These are phyloP conservation scores for Chalaropsis ovoidea DNA, from an alignment of 2,329 filamentous ascomycete species.

Conservation along the genomic window DNA sequence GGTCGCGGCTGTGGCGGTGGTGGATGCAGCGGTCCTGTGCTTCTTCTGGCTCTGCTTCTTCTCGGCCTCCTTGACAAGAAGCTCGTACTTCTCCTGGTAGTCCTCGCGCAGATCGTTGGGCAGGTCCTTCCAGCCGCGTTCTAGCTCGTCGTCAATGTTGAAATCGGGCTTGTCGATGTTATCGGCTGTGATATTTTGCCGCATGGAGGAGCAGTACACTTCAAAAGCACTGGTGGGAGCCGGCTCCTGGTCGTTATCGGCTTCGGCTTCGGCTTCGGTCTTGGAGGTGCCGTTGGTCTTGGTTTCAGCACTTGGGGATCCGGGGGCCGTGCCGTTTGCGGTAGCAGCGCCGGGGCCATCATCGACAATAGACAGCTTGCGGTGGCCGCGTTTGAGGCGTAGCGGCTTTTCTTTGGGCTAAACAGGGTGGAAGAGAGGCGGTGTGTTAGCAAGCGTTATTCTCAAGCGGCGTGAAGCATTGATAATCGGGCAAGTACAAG, in stretches of 20 bases:
- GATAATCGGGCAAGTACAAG: conserved; percentile 5
- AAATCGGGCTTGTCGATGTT: conserved; percentile 33
- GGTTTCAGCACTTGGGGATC: conserved; percentile 35
- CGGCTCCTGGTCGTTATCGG: conserved; percentile 37
- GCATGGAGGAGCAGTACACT: conserved; percentile 44
- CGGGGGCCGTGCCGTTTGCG: conserved; percentile 32
- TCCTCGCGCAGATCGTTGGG: conserved; percentile 41
- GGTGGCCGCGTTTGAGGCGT: conserved; percentile 61
- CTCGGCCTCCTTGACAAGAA: conserved; percentile 35
- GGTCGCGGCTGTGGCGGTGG: conserved; percentile 3
- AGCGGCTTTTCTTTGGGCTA: conserved; percentile 71
- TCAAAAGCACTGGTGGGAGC: conserved; percentile 44
- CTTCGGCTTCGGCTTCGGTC: conserved; percentile 29
- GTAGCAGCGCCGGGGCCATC: conserved; percentile 29
- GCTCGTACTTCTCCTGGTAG: conserved; percentile 38
- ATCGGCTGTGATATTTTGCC: conserved; percentile 39
- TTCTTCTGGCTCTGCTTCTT: conserved; percentile 24
- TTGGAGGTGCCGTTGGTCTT: conserved; percentile 35
- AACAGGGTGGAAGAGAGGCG: neutral
- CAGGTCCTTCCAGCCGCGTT: conserved; percentile 46
- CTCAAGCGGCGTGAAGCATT: neutral
- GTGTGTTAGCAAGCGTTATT: conserved; percentile 24
- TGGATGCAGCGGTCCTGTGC: conserved; percentile 15
- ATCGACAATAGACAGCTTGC: conserved; percentile 46
- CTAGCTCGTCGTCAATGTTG: conserved; percentile 46